Percentiles rank a stretch among this genome's conserved stretches.
phyloP scores from a whole-genome alignment of 2,329 filamentous ascomycete species.

The Cladophialophora yegresii region DNA sequence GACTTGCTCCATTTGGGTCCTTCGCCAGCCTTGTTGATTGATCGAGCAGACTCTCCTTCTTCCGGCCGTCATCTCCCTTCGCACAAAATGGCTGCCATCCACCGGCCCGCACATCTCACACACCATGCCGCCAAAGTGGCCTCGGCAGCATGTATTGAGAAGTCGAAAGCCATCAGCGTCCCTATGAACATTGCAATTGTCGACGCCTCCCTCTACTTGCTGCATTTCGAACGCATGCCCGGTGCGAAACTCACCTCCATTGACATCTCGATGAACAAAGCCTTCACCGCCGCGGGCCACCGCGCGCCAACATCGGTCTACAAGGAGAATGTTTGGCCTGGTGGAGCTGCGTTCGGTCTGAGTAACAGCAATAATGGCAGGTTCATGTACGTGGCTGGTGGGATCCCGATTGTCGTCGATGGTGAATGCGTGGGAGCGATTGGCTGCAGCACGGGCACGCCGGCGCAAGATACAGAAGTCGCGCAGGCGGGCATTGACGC shows the following conservation, averaged over 20 bases:
- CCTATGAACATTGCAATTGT: constrained; percentile 39
- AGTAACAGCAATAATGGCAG: constrained; percentile 55
- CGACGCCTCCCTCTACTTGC: constrained; percentile 41
- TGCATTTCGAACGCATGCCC: constrained; percentile 52
- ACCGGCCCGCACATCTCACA: constrained; percentile 34
- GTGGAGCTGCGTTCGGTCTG: constrained; percentile 53
- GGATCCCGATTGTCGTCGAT: constrained; percentile 53
- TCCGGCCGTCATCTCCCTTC: background rate
- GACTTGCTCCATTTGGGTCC: background rate
- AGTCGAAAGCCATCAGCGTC: constrained; percentile 33
- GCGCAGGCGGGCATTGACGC: constrained; percentile 56
- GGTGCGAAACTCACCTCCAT: constrained; percentile 57
- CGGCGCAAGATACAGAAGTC: constrained; percentile 57
- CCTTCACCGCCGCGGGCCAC: constrained; percentile 60
- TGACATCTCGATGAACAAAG: constrained; percentile 56
- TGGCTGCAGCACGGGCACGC: constrained; percentile 58
- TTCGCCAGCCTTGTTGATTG: background rate
- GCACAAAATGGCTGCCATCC: constrained; percentile 26
- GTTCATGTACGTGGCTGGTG: constrained; percentile 58
- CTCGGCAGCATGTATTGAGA: constrained; percentile 32
- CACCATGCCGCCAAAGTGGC: constrained; percentile 37
- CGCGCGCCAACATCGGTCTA: constrained; percentile 55
- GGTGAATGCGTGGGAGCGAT: constrained; percentile 57
- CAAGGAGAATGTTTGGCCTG: constrained; percentile 57
- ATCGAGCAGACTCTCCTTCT: background rate